Conservation (phyloP, 164 flowering plant genomes). For the Cinnamomum micranthum region DNA sequence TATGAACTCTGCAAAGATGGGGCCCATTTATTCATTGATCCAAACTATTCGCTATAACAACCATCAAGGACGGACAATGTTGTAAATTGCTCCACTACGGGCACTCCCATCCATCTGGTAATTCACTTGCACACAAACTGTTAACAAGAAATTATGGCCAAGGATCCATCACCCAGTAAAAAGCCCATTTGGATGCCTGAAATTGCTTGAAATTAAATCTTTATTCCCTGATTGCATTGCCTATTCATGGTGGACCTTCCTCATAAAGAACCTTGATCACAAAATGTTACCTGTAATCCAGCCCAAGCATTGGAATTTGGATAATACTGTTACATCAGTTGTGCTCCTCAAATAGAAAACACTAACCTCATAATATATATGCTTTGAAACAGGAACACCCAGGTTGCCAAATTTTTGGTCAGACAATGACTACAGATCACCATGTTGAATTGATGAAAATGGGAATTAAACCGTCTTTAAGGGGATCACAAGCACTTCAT, state of each 20-base stretch:
- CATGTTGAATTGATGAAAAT: conserved; percentile 73
- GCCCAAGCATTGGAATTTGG: not conserved
- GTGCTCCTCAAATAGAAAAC: not conserved
- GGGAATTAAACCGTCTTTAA: conserved; percentile 69
- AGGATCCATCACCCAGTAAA: not conserved
- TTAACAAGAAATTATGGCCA: not conserved
- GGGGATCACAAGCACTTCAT: conserved; percentile 27
- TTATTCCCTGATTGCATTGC: not conserved
- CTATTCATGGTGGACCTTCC: not conserved
- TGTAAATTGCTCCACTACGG: not conserved
- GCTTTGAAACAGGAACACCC: conserved; percentile 60
- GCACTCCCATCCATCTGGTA: not conserved
- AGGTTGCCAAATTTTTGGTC: conserved; percentile 71
- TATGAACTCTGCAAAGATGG: not conserved
- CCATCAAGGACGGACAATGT: not conserved
- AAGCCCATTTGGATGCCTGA: not conserved
- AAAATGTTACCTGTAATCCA: not conserved
- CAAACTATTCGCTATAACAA: not conserved
- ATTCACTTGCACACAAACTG: not conserved
- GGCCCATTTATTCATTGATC: not conserved
- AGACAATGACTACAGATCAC: conserved; percentile 72
- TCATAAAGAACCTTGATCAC: not conserved
- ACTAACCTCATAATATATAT: not conserved
- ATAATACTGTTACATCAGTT: not conserved
- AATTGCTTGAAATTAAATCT: too few species aligned